Percentiles rank a stretch among this genome's conserved stretches.
These are phyloP conservation scores for Mortierella sp. DNA, from an alignment of 371 early-diverging fungal genomes.

Conservation along the genomic window DNA sequence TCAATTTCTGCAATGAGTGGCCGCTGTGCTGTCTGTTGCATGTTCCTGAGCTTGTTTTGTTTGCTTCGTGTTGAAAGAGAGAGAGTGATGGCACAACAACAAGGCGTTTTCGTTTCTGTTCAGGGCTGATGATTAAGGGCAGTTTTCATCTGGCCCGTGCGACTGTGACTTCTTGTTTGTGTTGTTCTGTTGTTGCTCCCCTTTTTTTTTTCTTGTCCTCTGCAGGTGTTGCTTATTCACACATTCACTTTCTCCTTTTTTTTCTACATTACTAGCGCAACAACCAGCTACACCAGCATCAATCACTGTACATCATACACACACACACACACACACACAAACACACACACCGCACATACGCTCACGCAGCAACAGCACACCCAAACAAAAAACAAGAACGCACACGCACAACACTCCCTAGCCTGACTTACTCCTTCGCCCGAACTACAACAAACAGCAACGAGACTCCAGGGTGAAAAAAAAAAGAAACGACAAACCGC, in stretches of 20 bases:
- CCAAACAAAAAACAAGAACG: no score
- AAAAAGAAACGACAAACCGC: neutral
- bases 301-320: neutral
- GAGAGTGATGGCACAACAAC: neutral
- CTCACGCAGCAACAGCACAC: neutral
- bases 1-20: slow-evolving; percentile 50
- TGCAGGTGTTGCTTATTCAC: slow-evolving; percentile 13
- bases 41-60: neutral
- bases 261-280: neutral
- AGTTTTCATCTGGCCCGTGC: slow-evolving; percentile 2
- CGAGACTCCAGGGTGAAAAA: neutral
- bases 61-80: neutral
- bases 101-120: neutral
- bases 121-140: slow-evolving; percentile 3
- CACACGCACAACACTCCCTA: neutral
- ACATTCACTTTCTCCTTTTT: neutral
- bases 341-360: neutral
- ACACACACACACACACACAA: neutral
- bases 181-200: neutral
- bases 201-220: neutral
- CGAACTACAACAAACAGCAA: neutral
- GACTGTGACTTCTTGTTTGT: slow-evolving; percentile 14
- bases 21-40: slow-evolving; percentile 32
- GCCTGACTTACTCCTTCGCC: neutral
- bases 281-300: neutral